phyloP scores from a whole-genome alignment of 1,139 yeast species.

The Nakaseomyces uthaithaninus region DNA sequence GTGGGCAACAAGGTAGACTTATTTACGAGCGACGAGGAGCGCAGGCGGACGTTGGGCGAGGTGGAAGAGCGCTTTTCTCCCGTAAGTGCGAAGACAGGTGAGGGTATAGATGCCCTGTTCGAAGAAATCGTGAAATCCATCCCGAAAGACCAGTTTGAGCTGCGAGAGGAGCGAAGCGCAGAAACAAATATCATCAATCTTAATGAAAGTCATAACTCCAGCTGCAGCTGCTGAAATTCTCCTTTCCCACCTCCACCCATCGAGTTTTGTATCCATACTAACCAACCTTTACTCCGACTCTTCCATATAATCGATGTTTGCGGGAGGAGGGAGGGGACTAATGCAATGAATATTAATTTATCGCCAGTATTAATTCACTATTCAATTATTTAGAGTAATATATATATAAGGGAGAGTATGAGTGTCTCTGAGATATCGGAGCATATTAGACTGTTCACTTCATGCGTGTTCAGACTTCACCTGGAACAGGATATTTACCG shows the following conservation, averaged over 20 bases:
- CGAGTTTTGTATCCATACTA: too few species aligned
- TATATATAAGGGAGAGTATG: too few species aligned
- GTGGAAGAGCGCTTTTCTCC: slow-evolving; percentile 65
- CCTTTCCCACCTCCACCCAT: too few species aligned
- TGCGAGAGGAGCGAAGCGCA: not conserved
- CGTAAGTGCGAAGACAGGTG: slow-evolving; percentile 89
- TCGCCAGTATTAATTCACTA: too few species aligned
- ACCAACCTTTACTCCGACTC: too few species aligned
- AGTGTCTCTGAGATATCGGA: too few species aligned
- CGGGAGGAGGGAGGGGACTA: too few species aligned
- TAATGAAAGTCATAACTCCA: slow-evolving; percentile 1
- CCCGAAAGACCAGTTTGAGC: slow-evolving; percentile 36
- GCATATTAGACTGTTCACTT: too few species aligned
- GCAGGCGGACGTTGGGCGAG: slow-evolving; percentile 33
- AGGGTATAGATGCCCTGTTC: slow-evolving; percentile 71
- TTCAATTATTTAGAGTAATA: too few species aligned
- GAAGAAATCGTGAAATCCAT: slow-evolving; percentile 71
- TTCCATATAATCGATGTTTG: too few species aligned
- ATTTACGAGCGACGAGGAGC: slow-evolving; percentile 22
- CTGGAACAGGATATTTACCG: slow-evolving; percentile 68
- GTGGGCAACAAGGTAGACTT: slow-evolving; percentile 79
- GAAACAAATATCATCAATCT: slow-evolving; percentile 7
- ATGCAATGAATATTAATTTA: too few species aligned
- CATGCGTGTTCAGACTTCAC: slow-evolving; percentile 49
- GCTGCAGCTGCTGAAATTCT: slow-evolving; percentile 6